A percentile compares a stretch with the other conserved stretches of the same genome.
These are phyloP conservation scores for Stellera chamaejasme DNA, from an alignment of 345 rosid genomes.

Conservation along the genomic window DNA sequence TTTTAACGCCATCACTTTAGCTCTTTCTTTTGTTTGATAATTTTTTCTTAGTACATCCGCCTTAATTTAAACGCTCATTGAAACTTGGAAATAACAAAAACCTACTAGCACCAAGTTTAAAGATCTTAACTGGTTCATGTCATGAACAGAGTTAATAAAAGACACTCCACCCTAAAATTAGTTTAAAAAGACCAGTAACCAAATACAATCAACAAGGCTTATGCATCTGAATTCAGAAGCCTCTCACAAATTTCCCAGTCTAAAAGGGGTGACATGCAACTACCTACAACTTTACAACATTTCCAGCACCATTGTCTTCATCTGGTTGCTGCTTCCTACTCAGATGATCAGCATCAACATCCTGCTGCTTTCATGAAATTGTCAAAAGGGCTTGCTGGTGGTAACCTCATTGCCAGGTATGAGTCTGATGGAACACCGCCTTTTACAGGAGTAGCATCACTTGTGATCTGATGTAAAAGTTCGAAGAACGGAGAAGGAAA, in stretches of 20 bases:
- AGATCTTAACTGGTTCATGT: too few species aligned
- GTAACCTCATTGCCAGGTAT: conserved; percentile 59
- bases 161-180: too few species aligned
- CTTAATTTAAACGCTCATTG: too few species aligned
- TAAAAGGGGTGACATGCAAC: conserved; percentile 8
- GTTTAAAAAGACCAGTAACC: neutral
- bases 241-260: conserved; percentile 1
- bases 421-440: conserved; percentile 24
- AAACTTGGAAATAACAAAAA: too few species aligned
- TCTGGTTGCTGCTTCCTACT: neutral
- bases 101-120: too few species aligned
- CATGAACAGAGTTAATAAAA: too few species aligned
- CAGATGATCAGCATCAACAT: conserved; percentile 12
- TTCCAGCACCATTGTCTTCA: neutral
- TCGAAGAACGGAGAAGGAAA: conserved; percentile 1
- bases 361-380: conserved; percentile 93
- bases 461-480: conserved; percentile 18
- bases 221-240: too few species aligned
- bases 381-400: conserved; percentile 90
- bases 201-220: conserved; percentile 2
- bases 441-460: conserved; percentile 13
- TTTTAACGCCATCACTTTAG: too few species aligned
- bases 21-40: too few species aligned
- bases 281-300: conserved; percentile 22
- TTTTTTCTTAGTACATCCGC: too few species aligned